Percentiles rank a stretch among this genome's conserved stretches.
phyloP scores from a whole-genome alignment of 352 stramenopile species.

The Globisporangium sylvaticum region DNA sequence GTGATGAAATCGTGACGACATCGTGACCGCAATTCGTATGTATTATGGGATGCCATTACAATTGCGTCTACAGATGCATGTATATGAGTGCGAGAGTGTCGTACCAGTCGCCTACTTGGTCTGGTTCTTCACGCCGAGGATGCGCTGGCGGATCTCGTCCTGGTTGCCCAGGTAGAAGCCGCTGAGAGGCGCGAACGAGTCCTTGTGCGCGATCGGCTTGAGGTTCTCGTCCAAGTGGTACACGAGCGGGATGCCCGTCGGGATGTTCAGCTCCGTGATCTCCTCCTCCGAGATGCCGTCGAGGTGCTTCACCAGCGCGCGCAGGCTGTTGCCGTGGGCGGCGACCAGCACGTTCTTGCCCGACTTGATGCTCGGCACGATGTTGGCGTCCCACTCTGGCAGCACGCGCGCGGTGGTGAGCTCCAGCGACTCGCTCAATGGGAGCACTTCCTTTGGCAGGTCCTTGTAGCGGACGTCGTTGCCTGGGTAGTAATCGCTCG shows the following conservation, averaged over 20 bases:
- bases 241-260: conserved; percentile 87
- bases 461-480: conserved; percentile 91
- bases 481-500: conserved; percentile 90
- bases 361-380: conserved; percentile 88
- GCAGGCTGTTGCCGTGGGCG: conserved; percentile 93
- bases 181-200: conserved; percentile 82
- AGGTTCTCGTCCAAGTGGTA: conserved; percentile 87
- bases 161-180: conserved; percentile 92
- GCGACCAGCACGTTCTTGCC: conserved; percentile 95
- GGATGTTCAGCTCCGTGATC: conserved; percentile 94
- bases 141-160: conserved; percentile 94
- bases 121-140: conserved; percentile 97
- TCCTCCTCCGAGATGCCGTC: conserved; percentile 90
- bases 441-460: conserved; percentile 82
- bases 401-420: conserved; percentile 91
- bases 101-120: conserved; percentile 84
- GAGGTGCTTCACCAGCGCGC: conserved; percentile 92
- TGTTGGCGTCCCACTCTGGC: conserved; percentile 89
- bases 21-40: background rate
- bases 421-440: conserved; percentile 91
- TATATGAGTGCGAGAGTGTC: background rate
- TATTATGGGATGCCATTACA: background rate
- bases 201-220: conserved; percentile 75
- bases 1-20: no score
- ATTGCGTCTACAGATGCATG: background rate